A percentile compares a stretch with the other conserved stretches of the same genome.
phyloP scores from a whole-genome alignment of 805 yeast species.

The Barnettozyma populi region DNA sequence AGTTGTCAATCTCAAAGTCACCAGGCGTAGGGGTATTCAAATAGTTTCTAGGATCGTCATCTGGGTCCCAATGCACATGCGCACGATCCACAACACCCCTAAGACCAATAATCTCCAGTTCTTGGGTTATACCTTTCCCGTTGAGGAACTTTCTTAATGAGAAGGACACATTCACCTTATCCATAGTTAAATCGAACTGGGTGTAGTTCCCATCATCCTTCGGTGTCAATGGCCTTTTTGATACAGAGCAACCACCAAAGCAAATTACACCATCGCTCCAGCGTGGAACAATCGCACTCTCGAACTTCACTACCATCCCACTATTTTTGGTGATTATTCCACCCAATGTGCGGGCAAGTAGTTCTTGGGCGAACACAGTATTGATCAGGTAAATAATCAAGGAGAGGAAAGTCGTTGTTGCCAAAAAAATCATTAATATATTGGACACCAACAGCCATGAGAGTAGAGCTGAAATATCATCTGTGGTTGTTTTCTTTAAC shows the following conservation, averaged over 20 bases:
- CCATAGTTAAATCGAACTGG: slow-evolving; percentile 88
- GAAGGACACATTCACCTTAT: slow-evolving; percentile 73
- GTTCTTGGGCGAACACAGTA: slow-evolving; percentile 53
- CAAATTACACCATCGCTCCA: slow-evolving; percentile 86
- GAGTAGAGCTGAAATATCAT: slow-evolving; percentile 83
- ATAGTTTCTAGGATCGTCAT: slow-evolving; percentile 79
- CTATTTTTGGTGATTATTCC: slow-evolving; percentile 79
- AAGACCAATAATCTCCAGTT: slow-evolving; percentile 73
- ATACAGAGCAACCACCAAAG: slow-evolving; percentile 79
- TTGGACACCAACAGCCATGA: slow-evolving; percentile 93
- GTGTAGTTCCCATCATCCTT: slow-evolving; percentile 92
- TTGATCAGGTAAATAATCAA: slow-evolving; percentile 69
- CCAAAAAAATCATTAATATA: slow-evolving; percentile 68
- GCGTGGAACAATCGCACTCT: slow-evolving; percentile 89
- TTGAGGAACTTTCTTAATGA: slow-evolving; percentile 84
- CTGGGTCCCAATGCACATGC: slow-evolving; percentile 75
- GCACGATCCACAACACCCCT: slow-evolving; percentile 92
- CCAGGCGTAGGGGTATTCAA: slow-evolving; percentile 72
- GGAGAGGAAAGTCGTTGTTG: slow-evolving; percentile 91
- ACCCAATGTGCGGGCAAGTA: slow-evolving; percentile 77
- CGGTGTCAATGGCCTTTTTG: slow-evolving; percentile 66
- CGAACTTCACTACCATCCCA: slow-evolving; percentile 79
- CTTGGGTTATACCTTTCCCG: slow-evolving; percentile 82
- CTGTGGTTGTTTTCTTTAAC: slow-evolving; percentile 68
- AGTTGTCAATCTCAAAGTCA: slow-evolving; percentile 86